Evolutionary conservation across 2,329 filamentous ascomycete genomes (phyloP).

Genomic region (Penicillium frequentans): DNA sequence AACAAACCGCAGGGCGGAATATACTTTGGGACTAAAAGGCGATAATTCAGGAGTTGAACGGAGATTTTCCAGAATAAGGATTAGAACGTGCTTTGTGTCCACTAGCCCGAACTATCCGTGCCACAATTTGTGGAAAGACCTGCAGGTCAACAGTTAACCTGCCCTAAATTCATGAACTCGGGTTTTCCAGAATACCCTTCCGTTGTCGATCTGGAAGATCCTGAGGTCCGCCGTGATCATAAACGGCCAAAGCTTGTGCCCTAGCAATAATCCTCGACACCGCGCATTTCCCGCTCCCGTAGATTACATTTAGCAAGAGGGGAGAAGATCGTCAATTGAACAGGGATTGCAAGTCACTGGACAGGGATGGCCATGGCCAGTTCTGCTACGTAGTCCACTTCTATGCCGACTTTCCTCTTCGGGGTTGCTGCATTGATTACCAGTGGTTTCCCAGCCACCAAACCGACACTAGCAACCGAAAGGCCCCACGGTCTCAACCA

Average conservation of each 20-base stretch:
- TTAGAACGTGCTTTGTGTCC: constrained; percentile 15
- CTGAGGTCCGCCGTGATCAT: not conserved
- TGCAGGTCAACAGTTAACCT: not conserved
- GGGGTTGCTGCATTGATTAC: constrained; percentile 7
- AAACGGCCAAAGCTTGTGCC: not conserved
- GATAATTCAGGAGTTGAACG: constrained; percentile 3
- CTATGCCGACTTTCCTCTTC: constrained; percentile 3
- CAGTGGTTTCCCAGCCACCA: constrained; percentile 1
- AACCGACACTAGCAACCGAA: not conserved
- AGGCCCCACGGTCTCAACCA: constrained; percentile 10
- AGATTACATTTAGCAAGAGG: not conserved
- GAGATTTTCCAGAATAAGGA: constrained; percentile 23
- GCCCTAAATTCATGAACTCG: not conserved
- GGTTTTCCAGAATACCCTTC: not conserved
- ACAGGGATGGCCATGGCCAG: not conserved
- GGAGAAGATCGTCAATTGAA: constrained; percentile 5
- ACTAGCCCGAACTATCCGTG: constrained; percentile 7
- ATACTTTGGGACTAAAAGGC: constrained; percentile 15
- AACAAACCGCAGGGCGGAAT: constrained; percentile 5
- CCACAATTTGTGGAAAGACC: not conserved
- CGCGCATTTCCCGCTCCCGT: not conserved
- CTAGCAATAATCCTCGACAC: not conserved
- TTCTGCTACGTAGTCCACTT: not conserved
- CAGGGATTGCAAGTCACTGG: not conserved
- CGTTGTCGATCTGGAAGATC: constrained; percentile 4